Evolutionary conservation across 176 grass and related monocot species (phyloP).

Genomic region (Dendrocalamus sinicus): DNA sequence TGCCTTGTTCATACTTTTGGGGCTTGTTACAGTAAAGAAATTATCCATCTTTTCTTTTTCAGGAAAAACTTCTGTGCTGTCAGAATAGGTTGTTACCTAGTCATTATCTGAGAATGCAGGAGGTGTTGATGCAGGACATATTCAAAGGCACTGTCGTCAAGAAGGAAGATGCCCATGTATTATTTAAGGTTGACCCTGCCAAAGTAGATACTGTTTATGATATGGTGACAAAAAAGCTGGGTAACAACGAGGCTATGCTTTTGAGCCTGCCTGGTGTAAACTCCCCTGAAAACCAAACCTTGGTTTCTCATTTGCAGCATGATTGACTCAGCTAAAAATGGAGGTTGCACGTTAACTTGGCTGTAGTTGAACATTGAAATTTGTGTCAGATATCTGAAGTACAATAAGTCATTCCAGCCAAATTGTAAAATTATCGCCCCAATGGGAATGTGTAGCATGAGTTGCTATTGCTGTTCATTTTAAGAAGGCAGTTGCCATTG

Average conservation of each 20-base stretch:
- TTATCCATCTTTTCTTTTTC: slow-evolving; percentile 21
- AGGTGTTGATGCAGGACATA: slow-evolving; percentile 83
- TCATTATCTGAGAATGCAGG: slow-evolving; percentile 91
- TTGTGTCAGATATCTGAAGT: slow-evolving; percentile 30
- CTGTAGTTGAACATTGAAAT: slow-evolving; percentile 36
- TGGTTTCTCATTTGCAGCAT: slow-evolving; percentile 22
- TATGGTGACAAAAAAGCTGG: slow-evolving; percentile 88
- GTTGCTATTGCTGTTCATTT: slow-evolving; percentile 44
- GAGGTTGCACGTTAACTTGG: slow-evolving; percentile 27
- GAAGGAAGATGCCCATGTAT: slow-evolving; percentile 79
- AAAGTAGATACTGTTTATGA: slow-evolving; percentile 89
- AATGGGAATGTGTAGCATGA: slow-evolving; percentile 48
- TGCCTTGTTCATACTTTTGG: slow-evolving; percentile 8
- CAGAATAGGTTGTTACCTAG: slow-evolving; percentile 75
- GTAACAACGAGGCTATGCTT: slow-evolving; percentile 53
- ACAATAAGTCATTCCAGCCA: slow-evolving; percentile 47
- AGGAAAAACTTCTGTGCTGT: slow-evolving; percentile 89
- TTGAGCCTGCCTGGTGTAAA: neutral
- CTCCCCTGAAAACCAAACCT: neutral
- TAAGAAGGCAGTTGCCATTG: slow-evolving; percentile 29
- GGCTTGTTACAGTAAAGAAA: slow-evolving; percentile 8
- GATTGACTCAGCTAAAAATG: neutral
- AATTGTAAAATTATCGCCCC: slow-evolving; percentile 48
- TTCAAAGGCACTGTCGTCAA: slow-evolving; percentile 77
- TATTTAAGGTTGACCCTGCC: slow-evolving; percentile 86